These are phyloP conservation scores for Moesziomyces sp. DNA, from an alignment of 1,284 basidiomycete species.

Conservation along the genomic window DNA sequence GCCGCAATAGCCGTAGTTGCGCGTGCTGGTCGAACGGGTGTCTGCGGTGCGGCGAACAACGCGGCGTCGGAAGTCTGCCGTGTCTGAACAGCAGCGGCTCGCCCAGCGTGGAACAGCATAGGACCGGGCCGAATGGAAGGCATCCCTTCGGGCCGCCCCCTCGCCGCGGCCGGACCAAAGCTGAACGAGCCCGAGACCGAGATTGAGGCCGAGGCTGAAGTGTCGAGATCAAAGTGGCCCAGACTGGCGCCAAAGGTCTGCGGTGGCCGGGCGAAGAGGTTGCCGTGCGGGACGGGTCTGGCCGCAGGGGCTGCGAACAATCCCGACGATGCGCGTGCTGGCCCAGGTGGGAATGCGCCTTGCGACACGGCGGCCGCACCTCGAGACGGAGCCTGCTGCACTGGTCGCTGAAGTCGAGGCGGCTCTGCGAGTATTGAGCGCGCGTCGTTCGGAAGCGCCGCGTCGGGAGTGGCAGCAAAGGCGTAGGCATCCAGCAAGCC, in stretches of 20 bases:
- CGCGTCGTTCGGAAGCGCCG: neutral
- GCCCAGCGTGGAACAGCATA: neutral
- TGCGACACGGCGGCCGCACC: too few relatives aligned
- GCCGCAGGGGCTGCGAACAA: too few relatives aligned
- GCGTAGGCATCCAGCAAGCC: neutral
- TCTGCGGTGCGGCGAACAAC: conserved; percentile 1
- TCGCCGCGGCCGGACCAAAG: conserved; percentile 3
- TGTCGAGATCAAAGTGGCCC: conserved; percentile 1
- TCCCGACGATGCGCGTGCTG: too few relatives aligned
- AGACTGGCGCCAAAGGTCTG: neutral
- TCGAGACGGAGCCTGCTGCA: too few relatives aligned
- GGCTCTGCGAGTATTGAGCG: too few relatives aligned
- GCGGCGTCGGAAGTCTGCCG: too few relatives aligned
- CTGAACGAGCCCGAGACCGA: conserved; percentile 10
- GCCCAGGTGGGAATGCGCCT: too few relatives aligned
- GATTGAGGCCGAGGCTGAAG: neutral
- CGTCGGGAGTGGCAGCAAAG: neutral
- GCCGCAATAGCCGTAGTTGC: neutral
- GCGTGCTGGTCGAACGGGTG: conserved; percentile 2
- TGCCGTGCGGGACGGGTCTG: neutral
- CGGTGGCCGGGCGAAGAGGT: conserved; percentile 2
- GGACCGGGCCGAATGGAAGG: too few relatives aligned
- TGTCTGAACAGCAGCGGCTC: neutral
- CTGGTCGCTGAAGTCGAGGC: neutral
- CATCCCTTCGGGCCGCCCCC: neutral